These are phyloP conservation scores for Suhomyces sp. DNA, from an alignment of 805 yeast species.

Conservation along the genomic window DNA sequence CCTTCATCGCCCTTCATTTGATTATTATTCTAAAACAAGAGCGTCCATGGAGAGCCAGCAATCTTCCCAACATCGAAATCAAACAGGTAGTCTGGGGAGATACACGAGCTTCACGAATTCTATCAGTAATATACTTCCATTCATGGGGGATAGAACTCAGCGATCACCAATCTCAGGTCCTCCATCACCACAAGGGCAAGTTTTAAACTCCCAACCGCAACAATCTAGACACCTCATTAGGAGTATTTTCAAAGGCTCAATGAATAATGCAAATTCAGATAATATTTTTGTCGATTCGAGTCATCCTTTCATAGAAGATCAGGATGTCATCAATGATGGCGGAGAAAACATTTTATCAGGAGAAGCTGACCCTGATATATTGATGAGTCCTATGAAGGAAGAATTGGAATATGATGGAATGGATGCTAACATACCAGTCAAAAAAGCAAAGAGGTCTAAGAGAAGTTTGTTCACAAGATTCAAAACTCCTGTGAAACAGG, in stretches of 20 bases:
- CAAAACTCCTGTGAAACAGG: constrained; percentile 19
- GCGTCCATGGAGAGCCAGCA: constrained; percentile 32
- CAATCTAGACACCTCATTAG: constrained; percentile 28
- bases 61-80: constrained; percentile 13
- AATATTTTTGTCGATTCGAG: too few relatives aligned
- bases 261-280: constrained; percentile 2
- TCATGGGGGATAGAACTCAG: constrained; percentile 35
- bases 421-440: constrained; percentile 14
- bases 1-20: constrained; percentile 32
- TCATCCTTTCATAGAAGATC: neutral
- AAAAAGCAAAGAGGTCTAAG: constrained; percentile 33
- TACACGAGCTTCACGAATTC: constrained; percentile 36
- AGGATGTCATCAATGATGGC: constrained; percentile 1
- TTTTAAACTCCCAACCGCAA: constrained; percentile 11
- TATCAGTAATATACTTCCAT: constrained; percentile 41
- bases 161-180: constrained; percentile 20
- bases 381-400: constrained; percentile 22
- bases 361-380: constrained; percentile 8
- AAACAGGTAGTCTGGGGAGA: constrained; percentile 18
- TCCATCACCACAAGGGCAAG: constrained; percentile 15
- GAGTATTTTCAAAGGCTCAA: constrained; percentile 16
- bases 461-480: constrained; percentile 41
- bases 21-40: constrained; percentile 29
- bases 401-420: constrained; percentile 17
- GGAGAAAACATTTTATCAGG: constrained; percentile 1